These are phyloP conservation scores for Trichosanthes cucumerina DNA, from an alignment of 306 rosid species.

Conservation along the genomic window DNA sequence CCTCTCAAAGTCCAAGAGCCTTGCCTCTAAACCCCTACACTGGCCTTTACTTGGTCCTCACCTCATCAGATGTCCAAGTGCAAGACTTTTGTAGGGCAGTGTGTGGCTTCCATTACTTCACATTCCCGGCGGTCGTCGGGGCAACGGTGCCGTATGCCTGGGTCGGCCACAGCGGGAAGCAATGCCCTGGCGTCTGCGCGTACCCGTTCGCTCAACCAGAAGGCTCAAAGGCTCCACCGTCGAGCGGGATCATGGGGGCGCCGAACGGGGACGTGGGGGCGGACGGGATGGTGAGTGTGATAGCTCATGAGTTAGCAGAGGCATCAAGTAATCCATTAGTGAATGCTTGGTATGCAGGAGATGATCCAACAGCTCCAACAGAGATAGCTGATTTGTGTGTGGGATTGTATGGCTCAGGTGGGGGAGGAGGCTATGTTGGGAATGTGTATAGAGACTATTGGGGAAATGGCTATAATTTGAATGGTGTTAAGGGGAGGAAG, in stretches of 20 bases:
- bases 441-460: constrained; percentile 24
- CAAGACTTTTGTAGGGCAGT: constrained; percentile 49
- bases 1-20: constrained; percentile 11
- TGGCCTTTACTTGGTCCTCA: constrained; percentile 34
- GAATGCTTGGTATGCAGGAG: constrained; percentile 53
- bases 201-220: constrained; percentile 43
- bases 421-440: constrained; percentile 46
- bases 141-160: constrained; percentile 43
- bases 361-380: constrained; percentile 43
- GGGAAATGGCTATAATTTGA: constrained; percentile 37
- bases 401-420: constrained; percentile 46
- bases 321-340: constrained; percentile 39
- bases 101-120: constrained; percentile 53
- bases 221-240: constrained; percentile 20
- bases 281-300: constrained; percentile 48
- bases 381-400: constrained; percentile 48
- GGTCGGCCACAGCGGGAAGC: constrained; percentile 40
- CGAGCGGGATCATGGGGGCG: constrained; percentile 19
- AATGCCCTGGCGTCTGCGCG: constrained; percentile 49
- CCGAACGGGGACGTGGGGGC: constrained; percentile 41
- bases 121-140: constrained; percentile 38
- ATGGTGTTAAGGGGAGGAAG: constrained; percentile 38
- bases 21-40: constrained; percentile 35
- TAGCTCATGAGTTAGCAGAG: constrained; percentile 49
- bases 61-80: constrained; percentile 34